Evolutionary conservation across 768 basidiomycete genomes (phyloP).

Genomic region (Hemileccinum rubropunctum): DNA sequence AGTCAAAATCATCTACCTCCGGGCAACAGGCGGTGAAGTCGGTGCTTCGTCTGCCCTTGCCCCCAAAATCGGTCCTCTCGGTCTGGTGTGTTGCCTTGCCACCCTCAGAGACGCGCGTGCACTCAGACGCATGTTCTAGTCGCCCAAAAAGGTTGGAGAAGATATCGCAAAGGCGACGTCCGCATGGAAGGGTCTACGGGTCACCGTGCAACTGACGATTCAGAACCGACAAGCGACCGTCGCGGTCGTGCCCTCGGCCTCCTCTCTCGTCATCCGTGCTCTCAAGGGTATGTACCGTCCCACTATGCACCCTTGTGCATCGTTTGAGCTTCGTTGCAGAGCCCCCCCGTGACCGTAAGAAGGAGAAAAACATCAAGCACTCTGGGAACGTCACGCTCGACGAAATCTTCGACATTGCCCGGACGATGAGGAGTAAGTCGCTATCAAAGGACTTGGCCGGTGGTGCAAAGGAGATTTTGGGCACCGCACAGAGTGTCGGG

Average conservation of each 20-base stretch:
- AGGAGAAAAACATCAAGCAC: constrained; percentile 99
- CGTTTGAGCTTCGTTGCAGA: constrained; percentile 46
- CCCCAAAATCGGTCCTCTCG: constrained; percentile 99
- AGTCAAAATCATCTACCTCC: constrained; percentile 98
- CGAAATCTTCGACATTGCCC: constrained; percentile 92
- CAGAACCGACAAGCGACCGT: constrained; percentile 99
- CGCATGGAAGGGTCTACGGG: constrained; percentile 99
- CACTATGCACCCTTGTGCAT: neutral
- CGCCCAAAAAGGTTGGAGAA: constrained; percentile 99
- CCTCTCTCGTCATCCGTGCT: constrained; percentile 95
- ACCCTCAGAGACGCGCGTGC: neutral
- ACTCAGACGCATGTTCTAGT: constrained; percentile 47
- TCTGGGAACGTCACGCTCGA: constrained; percentile 89
- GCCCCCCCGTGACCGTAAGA: constrained; percentile 98
- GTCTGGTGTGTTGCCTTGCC: constrained; percentile 68
- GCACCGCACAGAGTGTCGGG: constrained; percentile 94
- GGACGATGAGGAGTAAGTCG: constrained; percentile 93
- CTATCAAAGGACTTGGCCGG: constrained; percentile 89
- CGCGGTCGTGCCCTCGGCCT: constrained; percentile 95
- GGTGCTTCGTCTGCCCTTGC: constrained; percentile 98
- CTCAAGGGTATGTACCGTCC: constrained; percentile 79
- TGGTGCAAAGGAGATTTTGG: constrained; percentile 95
- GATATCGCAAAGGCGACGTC: constrained; percentile 99
- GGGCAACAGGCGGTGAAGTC: constrained; percentile 98
- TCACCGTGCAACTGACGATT: constrained; percentile 98